Conservation (phyloP, 2,329 filamentous ascomycete genomes). For the Clonostachys chloroleuca region DNA sequence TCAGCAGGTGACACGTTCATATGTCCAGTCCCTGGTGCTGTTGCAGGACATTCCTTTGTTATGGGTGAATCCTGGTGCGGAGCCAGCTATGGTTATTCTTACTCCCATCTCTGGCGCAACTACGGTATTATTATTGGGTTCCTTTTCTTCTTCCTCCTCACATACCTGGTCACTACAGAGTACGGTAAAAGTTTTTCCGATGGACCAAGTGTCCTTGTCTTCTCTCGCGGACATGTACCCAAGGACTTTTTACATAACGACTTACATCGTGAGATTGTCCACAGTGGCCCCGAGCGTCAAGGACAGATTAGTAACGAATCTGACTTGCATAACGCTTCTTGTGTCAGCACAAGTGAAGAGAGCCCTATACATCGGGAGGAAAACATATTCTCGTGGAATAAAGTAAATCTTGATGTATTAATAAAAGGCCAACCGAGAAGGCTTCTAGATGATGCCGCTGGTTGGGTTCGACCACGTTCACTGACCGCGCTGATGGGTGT, state of each 20-base stretch:
- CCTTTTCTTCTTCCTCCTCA: conserved; percentile 52
- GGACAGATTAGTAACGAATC: conserved; percentile 57
- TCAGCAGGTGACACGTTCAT: conserved; percentile 35
- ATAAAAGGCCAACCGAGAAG: conserved; percentile 58
- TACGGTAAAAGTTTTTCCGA: conserved; percentile 62
- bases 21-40: conserved; percentile 55
- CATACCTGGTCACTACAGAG: conserved; percentile 63
- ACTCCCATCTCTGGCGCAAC: conserved; percentile 63
- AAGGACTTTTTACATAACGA: conserved; percentile 7
- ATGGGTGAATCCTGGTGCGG: conserved; percentile 53
- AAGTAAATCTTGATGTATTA: conserved; percentile 69
- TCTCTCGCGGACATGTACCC: conserved; percentile 58
- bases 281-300: conserved; percentile 53
- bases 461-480: conserved; percentile 70
- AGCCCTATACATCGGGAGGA: conserved; percentile 57
- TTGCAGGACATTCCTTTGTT: conserved; percentile 45
- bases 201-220: conserved; percentile 72
- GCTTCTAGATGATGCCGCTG: conserved; percentile 64
- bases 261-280: conserved; percentile 33
- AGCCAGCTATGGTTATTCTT: conserved; percentile 50
- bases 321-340: conserved; percentile 41
- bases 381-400: conserved; percentile 55
- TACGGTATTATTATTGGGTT: conserved; percentile 65
- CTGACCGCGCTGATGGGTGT: conserved; percentile 62
- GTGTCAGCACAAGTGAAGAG: conserved; percentile 59